Evolutionary conservation across 177 flowering plant species (phyloP), one percentile per base, ranked within the genome.

Genomic region (Tripterygium wilfordii): DNA sequence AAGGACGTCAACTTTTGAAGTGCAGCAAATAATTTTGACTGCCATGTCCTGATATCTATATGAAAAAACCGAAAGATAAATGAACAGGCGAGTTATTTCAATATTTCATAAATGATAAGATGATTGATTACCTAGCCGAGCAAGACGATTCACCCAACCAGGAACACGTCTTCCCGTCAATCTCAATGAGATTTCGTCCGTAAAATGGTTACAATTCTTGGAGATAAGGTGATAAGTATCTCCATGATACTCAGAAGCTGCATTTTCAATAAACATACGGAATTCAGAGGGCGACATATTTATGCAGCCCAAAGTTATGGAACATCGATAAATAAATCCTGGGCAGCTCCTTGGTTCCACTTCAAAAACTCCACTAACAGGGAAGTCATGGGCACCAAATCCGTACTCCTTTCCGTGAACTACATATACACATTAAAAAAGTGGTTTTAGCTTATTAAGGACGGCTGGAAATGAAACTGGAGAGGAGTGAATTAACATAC

Each of bases 191-290:
- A 90, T 62, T 47, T 92, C 99, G 58, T 84, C 80, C 10, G 89
- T 80, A 45, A 92, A 92, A 68, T 92, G 99, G 64, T 92, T 92
- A 78, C 99, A 92, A 41, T 92, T 92, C 69, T 89, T 92, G 32
- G 88, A 72, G 54, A 92, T 86, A 51, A 92, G 74, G 67, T 92
- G 89, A 67, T 92, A 92, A n/a, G 95, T 80, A 51, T 92, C 89
- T 26, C 99, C 99, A 56, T 86, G 91, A 60, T 86, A 92, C 48
- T 86, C 73, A 40, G 77, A 56, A 47, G 97, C 83, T 32, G 72
- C 39, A 36, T 50, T 65, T 74, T 82, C 95, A 56, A 92, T 70
- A 57, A 89, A 89, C 47, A 60, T 39, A 14, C 80, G 74, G 42
- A 86, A 80, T 48, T 89, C 99, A 23, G 79, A 50, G 3, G 70